Evolutionary conservation across 176 grass and related monocot species (phyloP), one percentile per base, ranked within the genome.

Genomic region (Phyllostachys edulis): DNA sequence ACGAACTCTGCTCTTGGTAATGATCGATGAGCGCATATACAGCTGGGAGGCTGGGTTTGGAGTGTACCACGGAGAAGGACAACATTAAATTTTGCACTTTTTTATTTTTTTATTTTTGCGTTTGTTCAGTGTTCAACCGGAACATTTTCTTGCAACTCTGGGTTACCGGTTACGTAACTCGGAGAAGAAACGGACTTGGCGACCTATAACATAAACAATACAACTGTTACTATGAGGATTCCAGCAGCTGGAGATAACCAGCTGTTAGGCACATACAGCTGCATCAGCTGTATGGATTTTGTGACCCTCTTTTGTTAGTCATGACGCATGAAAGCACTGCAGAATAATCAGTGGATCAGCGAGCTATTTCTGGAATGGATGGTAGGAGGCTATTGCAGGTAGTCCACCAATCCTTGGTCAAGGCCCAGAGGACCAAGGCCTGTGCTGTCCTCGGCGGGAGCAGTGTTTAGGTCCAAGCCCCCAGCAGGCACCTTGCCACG

Each of bases 401-500:
- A 75, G 8, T 36, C 62, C 15, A 51, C 62, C 45, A 37, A 20
- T 5, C 23, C 40, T 12, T 34, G 57, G 69, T 10, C 49, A 3
- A 63, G 55, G 40, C 69, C 80, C 29, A 81, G 36, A 81, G n/a
- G 13, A 36, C 36, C 66, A 39, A 3, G 20, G 12, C 27, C 7
- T 17, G 55, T 9, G 20, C 6, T 36, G 50, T 44, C 15, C 32
- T 84, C 82, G 9, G 88, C 45, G 0, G 88, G 88, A 1, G 73
- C 41, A 61, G 42, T 6, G 84, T 90, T 86, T 1, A 90, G 88
- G 79, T 86, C 84, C 59, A 87, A 73, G 27, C 47, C 60, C 49
- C 79, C 37, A 73, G 29, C 81, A 76, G 7, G 17, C 38, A 55
- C 60, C n/a, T 80, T 21, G 16, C 50, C 69, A 67, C 67, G 5